phyloP scores from a whole-genome alignment of 1,284 basidiomycete species.

The Calocybe gambosa region DNA sequence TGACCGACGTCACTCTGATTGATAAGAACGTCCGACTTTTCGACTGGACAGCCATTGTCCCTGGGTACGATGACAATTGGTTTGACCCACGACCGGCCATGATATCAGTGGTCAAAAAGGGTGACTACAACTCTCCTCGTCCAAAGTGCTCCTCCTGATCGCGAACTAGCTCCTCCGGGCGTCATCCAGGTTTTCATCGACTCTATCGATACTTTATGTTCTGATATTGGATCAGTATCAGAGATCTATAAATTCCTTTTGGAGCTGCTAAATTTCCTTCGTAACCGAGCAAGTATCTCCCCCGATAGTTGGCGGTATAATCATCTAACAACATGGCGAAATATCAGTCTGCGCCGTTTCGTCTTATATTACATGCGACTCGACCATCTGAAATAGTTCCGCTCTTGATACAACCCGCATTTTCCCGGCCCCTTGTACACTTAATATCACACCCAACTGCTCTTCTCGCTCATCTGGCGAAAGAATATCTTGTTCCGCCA shows the following conservation, averaged over 20 bases:
- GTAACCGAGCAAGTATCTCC: conserved; percentile 37
- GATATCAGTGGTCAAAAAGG: conserved; percentile 37
- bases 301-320: conserved; percentile 3
- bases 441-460: conserved; percentile 60
- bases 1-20: conserved; percentile 19
- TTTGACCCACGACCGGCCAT: conserved; percentile 33
- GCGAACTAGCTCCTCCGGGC: conserved; percentile 29
- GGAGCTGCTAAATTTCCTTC: conserved; percentile 37
- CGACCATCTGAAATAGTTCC: conserved; percentile 46
- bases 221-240: conserved; percentile 51
- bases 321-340: not conserved
- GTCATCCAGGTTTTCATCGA: conserved; percentile 58
- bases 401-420: conserved; percentile 52
- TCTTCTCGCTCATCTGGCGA: conserved; percentile 58
- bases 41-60: conserved; percentile 49
- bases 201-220: conserved; percentile 56
- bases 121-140: conserved; percentile 26
- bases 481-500: conserved; percentile 61
- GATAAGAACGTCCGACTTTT: conserved; percentile 33
- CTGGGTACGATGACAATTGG: conserved; percentile 42
- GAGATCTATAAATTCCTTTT: conserved; percentile 47
- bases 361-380: conserved; percentile 60
- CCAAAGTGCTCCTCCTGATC: conserved; percentile 4
- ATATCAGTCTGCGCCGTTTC: conserved; percentile 45
- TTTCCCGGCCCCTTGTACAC: conserved; percentile 63